Base-by-base conservation (phyloP, 2,329 filamentous ascomycete species). In the Paracoccidioides brasiliensis region DNA sequence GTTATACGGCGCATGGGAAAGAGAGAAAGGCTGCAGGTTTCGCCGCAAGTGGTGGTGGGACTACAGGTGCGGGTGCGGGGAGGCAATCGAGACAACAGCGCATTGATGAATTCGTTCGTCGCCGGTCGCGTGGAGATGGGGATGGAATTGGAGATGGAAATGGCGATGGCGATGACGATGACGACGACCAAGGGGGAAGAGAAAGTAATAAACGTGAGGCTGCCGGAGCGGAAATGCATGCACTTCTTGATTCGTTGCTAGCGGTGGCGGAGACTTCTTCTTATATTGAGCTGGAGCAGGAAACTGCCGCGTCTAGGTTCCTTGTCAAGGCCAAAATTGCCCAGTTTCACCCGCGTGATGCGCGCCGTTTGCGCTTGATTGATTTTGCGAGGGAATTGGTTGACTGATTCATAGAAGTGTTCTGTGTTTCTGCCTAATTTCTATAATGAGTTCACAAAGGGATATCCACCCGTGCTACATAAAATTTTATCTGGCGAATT, bases 291-390 rank as follows among this genome's bases (percentile, higher is more conserved):
- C 62, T 80, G 15, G 64, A 72, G 33, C 68, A 71, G 38, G 78
- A 80, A 55, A 78, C 76, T 41, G 78, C 78, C 12, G 74, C 75
- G 14, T 75, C 76, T 5, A 69, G 78, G 45, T 80, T 80, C 58
- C 64, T 80, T 38, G 74, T 80, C 14, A 70, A 76, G 61, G 76
- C 76, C 9, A 80, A 78, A 63, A 73, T 80, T 55, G 78, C 78
- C 12, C 77, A 80, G 57, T 79, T 78, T 52, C 76, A 80, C 63
- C 76, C 77, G 0, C 75, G 74, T 56, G 77, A 80, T 66, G 78
- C 78, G 14, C 69, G 69, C 57, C 74, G 73, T 58, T 60, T 80
- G 57, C 72, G 77, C 37, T 63, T 80, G 59, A 75, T 80, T 58
- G 77, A 80, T 63, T 79, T 80, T 66, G 76, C 58, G 8, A 60